Evolutionary conservation across 169 alveolate genomes (phyloP).

Genomic region (Plasmodium vivax): DNA sequence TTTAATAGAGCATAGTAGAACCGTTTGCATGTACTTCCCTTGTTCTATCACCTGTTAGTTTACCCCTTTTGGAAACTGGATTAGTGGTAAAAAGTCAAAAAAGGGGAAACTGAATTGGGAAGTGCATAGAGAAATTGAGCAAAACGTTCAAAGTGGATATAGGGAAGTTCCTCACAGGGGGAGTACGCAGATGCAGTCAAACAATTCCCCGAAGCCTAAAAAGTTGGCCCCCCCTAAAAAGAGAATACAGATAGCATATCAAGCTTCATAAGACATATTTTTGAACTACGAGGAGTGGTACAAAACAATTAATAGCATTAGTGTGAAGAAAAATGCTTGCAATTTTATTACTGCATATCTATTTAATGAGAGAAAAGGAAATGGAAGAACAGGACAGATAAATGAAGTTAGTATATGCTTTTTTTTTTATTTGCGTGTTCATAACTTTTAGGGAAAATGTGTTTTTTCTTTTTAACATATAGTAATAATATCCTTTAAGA

Average conservation of each 20-base stretch:
- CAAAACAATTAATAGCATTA: not conserved
- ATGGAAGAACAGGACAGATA: not conserved
- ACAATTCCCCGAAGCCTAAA: not conserved
- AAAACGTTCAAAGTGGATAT: not conserved
- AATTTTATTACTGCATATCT: not conserved
- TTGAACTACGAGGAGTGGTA: not conserved
- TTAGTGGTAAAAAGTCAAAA: not conserved
- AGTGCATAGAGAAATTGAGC: not conserved
- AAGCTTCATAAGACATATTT: not conserved
- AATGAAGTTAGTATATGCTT: not conserved
- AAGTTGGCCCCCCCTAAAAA: not conserved
- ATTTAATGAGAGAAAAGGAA: not conserved
- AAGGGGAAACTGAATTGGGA: not conserved
- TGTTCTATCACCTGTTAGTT: not conserved
- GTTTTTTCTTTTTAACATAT: not conserved
- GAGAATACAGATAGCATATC: not conserved
- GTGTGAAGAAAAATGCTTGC: not conserved
- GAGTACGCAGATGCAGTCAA: not conserved
- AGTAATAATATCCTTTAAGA: not conserved
- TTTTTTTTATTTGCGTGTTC: not conserved
- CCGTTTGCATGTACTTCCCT: not conserved
- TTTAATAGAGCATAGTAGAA: not conserved
- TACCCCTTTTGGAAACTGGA: not conserved
- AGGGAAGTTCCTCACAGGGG: not conserved
- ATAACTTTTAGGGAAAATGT: not conserved